Percentiles rank a stretch among this genome's conserved stretches.
Evolutionary conservation across 495 filamentous ascomycete genomes (phyloP).

Genomic region (Lasiosphaeria hispida): DNA sequence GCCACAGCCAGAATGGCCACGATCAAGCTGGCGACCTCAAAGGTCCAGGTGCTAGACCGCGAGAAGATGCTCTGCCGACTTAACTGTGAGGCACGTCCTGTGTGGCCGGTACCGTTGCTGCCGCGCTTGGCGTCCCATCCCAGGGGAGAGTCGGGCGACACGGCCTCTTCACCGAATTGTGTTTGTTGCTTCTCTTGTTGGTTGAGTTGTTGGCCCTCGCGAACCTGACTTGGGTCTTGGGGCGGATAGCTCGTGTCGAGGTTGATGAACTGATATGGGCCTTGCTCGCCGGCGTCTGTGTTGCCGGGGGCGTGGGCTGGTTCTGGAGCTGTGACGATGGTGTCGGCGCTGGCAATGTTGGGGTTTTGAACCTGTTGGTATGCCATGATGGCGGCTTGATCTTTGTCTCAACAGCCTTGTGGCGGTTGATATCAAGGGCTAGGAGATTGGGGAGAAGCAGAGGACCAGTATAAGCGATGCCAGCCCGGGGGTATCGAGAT

Average conservation of each 20-base stretch:
- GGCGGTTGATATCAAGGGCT: too few relatives aligned
- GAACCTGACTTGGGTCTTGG: neutral
- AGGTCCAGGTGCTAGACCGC: slow-evolving; percentile 20
- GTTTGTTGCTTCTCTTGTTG: too few relatives aligned
- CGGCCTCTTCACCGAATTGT: too few relatives aligned
- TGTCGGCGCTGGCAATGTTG: slow-evolving; percentile 6
- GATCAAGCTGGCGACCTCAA: slow-evolving; percentile 20
- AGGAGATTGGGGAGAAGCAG: too few relatives aligned
- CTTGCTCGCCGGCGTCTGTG: neutral
- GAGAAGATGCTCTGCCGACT: slow-evolving; percentile 4
- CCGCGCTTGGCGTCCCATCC: neutral
- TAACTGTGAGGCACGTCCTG: neutral
- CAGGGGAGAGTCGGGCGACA: too few relatives aligned
- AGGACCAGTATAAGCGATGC: too few relatives aligned
- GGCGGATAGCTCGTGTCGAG: slow-evolving; percentile 1
- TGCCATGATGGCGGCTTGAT: neutral
- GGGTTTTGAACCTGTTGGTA: too few relatives aligned
- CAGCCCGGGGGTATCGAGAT: too few relatives aligned
- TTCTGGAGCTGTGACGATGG: neutral
- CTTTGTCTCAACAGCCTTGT: too few relatives aligned
- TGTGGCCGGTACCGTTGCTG: neutral
- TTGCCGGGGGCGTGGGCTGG: neutral
- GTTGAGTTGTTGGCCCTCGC: too few relatives aligned
- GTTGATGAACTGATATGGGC: slow-evolving; percentile 8
- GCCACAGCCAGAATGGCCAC: slow-evolving; percentile 21